Base-by-base conservation (phyloP, 2,329 filamentous ascomycete genomes). In the Calonectria henricotiae region DNA sequence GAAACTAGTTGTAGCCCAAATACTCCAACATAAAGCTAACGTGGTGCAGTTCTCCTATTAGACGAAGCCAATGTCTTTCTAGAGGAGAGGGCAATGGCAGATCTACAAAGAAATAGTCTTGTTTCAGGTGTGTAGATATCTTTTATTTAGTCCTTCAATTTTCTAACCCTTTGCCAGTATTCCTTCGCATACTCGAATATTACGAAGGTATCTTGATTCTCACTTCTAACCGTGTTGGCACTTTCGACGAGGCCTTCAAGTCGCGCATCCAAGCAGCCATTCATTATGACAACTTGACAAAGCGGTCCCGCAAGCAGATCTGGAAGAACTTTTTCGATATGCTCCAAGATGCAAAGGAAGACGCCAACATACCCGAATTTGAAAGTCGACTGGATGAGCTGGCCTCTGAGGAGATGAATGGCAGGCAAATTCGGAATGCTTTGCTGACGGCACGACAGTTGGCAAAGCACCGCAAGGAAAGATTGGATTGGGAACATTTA, bases 341-440 rank as follows among this genome's bases (percentile, higher is more conserved):
- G n/a, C 51, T 62, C 35, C 47, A 73, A 2, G 51, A 71, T 12
- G 15, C 47, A 3, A 49, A 44, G 35, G 3, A 43, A 4, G 64
- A 27, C 1, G 68, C 73, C 0, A 65, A 77, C 25, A 70, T 71
- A 41, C 32, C 76, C 3, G 66, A 79, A 17, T 60, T 81, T 4
- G 71, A 66, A 15, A 2, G 25, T 3, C 43, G 67, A 1, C 6
- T 73, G 0, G 41, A 35, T 0, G 79, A 84, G 41, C 69, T 86
- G n/a, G 80, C 81, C 0, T 62, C 69, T 3, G 71, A 82, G 25
- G 73, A 80, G 25, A 77, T 86, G 74, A 85, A 86, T 27, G 84
- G 84, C 1, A 73, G 83, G 4, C 81, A 86, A 74, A 85, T 86
- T 27, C 80, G 84, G 20, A 86, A 86, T 61, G 68, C 72, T 0